phyloP scores from a whole-genome alignment of 148 eudicot genomes.

The Amaranthus cruentus region DNA sequence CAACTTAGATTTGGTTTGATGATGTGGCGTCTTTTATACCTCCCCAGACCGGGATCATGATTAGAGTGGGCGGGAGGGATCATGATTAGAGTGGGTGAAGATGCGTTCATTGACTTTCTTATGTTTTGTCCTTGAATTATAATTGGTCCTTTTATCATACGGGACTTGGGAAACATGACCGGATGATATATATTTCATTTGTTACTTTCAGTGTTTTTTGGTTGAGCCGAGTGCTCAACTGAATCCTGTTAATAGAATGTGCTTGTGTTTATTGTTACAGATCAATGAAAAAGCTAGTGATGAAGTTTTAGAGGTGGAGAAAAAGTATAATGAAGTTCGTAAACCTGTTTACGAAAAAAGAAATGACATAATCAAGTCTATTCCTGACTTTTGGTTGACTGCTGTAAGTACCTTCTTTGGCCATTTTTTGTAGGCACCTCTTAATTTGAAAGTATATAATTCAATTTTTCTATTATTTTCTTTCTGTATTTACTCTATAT shows the following conservation, averaged over 20 bases:
- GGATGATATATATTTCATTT: background rate
- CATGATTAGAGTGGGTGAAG: background rate
- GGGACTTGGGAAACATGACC: background rate
- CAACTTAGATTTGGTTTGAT: background rate
- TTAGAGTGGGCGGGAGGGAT: background rate
- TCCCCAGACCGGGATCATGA: background rate
- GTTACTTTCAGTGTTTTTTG: background rate
- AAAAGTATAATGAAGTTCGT: constrained; percentile 76
- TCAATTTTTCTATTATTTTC: too few relatives aligned
- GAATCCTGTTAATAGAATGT: background rate
- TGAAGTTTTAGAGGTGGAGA: constrained; percentile 82
- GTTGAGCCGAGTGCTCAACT: background rate
- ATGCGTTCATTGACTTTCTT: background rate
- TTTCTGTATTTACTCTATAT: constrained; percentile 2
- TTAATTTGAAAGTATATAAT: too few relatives aligned
- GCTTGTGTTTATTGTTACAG: constrained; percentile 31
- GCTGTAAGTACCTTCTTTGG: constrained; percentile 48
- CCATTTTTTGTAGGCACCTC: too few relatives aligned
- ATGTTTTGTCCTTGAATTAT: background rate
- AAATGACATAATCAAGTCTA: constrained; percentile 59
- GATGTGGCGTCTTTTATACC: background rate
- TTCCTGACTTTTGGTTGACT: constrained; percentile 94
- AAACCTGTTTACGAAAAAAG: constrained; percentile 88
- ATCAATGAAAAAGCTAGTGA: constrained; percentile 92
- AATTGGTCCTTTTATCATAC: too few relatives aligned